Conservation (phyloP, 495 filamentous ascomycete genomes). For the Letharia columbiana region DNA sequence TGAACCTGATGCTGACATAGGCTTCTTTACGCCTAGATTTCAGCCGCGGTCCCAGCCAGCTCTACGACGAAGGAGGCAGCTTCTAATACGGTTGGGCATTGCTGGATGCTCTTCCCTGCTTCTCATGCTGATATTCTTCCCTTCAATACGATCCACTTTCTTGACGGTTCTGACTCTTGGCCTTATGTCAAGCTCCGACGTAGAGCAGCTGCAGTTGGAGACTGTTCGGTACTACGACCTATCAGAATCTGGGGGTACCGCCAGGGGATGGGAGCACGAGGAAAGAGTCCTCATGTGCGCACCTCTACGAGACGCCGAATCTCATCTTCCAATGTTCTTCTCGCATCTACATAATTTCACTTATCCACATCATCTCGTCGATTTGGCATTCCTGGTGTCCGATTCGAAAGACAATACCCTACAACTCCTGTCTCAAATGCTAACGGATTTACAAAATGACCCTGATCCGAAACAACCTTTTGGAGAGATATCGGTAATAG, state of each 20-base stretch:
- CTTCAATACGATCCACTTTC: slow-evolving; percentile 60
- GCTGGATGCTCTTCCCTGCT: slow-evolving; percentile 30
- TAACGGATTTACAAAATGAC: slow-evolving; percentile 74
- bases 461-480: slow-evolving; percentile 70
- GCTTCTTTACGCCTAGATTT: slow-evolving; percentile 49
- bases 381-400: slow-evolving; percentile 93
- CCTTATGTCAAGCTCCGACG: slow-evolving; percentile 53
- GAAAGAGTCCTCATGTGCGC: slow-evolving; percentile 95
- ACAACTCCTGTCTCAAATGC: slow-evolving; percentile 58
- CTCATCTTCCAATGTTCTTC: slow-evolving; percentile 98
- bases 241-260: slow-evolving; percentile 77
- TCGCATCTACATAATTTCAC: slow-evolving; percentile 91
- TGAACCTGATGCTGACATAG: slow-evolving; percentile 13
- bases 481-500: slow-evolving; percentile 94
- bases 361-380: slow-evolving; percentile 93
- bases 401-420: slow-evolving; percentile 93
- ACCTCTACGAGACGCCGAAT: slow-evolving; percentile 84
- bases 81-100: slow-evolving; percentile 58
- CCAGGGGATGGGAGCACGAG: slow-evolving; percentile 86
- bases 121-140: slow-evolving; percentile 55
- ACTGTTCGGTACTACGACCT: slow-evolving; percentile 97
- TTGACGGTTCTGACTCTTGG: slow-evolving; percentile 57
- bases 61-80: slow-evolving; percentile 62
- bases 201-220: slow-evolving; percentile 60
- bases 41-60: slow-evolving; percentile 74